These are phyloP conservation scores for Microstroma glucosiphilum DNA, from an alignment of 1,284 basidiomycete genomes.

Conservation along the genomic window DNA sequence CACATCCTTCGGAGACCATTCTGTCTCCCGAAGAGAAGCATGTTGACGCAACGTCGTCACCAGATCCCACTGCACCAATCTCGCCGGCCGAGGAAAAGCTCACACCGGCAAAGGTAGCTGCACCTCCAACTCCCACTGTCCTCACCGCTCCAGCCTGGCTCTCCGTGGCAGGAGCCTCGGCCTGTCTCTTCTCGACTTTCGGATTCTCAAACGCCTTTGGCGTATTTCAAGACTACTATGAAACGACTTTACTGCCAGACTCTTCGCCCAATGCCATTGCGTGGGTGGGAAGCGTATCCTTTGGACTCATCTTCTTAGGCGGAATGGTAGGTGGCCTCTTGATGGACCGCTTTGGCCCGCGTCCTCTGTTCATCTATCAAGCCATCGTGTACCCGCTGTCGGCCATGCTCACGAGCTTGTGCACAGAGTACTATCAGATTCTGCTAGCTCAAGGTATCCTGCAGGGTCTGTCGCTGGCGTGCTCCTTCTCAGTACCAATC, in stretches of 20 bases:
- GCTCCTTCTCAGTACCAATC: conserved; percentile 12
- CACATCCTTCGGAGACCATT: too few relatives aligned
- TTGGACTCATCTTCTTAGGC: neutral
- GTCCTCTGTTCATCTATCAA: neutral
- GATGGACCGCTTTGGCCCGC: neutral
- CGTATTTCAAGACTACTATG: conserved; percentile 12
- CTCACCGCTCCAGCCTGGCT: neutral
- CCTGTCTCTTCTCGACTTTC: conserved; percentile 7
- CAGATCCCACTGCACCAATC: too few relatives aligned
- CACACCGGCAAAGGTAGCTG: too few relatives aligned
- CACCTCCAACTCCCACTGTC: too few relatives aligned
- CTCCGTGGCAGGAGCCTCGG: neutral
- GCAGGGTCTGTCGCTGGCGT: conserved; percentile 23
- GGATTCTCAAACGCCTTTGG: conserved; percentile 14
- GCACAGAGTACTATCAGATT: conserved; percentile 33
- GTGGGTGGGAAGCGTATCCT: neutral
- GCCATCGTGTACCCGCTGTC: neutral
- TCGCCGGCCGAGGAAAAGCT: too few relatives aligned
- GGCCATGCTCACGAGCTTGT: conserved; percentile 34
- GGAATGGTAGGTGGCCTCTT: neutral
- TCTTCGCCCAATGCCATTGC: neutral
- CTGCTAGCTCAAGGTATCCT: conserved; percentile 37
- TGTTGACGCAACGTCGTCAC: too few relatives aligned
- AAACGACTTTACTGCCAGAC: neutral
- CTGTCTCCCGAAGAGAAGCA: neutral